phyloP scores from a whole-genome alignment of 208 protist genomes.

The Angomonas desouzai region DNA sequence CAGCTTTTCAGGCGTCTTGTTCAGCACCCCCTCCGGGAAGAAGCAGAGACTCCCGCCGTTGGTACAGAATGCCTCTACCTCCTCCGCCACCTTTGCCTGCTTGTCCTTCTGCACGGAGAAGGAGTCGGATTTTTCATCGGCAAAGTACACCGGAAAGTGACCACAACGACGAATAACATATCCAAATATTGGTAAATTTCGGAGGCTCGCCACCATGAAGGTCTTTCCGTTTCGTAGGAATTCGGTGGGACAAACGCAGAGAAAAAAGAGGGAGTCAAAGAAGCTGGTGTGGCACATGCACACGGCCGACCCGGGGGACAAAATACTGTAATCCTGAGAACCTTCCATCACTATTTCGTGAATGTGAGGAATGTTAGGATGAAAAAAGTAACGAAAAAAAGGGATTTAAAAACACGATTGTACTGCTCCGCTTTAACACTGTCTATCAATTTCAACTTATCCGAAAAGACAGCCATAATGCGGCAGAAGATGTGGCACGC shows the following conservation, averaged over 20 bases:
- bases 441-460: constrained; percentile 23
- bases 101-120: constrained; percentile 72
- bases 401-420: constrained; percentile 29
- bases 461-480: constrained; percentile 23
- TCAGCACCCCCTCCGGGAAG: constrained; percentile 77
- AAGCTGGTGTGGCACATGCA: constrained; percentile 74
- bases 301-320: constrained; percentile 25
- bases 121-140: constrained; percentile 26
- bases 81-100: constrained; percentile 47
- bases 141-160: constrained; percentile 81
- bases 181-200: constrained; percentile 60
- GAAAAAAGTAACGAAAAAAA: constrained; percentile 36
- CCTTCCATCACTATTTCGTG: constrained; percentile 37
- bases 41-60: constrained; percentile 48
- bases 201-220: constrained; percentile 60
- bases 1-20: constrained; percentile 45
- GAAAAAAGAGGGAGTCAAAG: constrained; percentile 61
- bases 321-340: constrained; percentile 28
- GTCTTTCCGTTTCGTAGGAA: constrained; percentile 40
- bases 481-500: constrained; percentile 26
- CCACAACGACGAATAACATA: constrained; percentile 47
- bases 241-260: constrained; percentile 30
- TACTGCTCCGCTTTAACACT: constrained; percentile 22
- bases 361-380: constrained; percentile 42
- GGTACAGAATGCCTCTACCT: constrained; percentile 40